phyloP scores from a whole-genome alignment of 805 yeast species.

The Metschnikowia cerradonensis region DNA sequence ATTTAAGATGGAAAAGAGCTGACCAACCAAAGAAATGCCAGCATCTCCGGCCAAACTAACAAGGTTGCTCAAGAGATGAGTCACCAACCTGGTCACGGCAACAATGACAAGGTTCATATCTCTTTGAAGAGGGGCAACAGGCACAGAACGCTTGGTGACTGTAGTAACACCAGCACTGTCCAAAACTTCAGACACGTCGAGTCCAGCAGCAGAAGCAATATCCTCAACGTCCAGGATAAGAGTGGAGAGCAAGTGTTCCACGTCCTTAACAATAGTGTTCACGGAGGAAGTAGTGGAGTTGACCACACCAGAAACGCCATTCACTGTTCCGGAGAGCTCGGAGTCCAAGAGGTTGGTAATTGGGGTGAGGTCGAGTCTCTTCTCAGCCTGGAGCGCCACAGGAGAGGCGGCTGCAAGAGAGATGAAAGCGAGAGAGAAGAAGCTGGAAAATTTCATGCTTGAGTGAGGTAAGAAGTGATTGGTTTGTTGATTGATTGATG shows the following conservation, averaged over 20 bases:
- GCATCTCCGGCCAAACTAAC: slow-evolving; percentile 2
- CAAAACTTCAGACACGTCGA: slow-evolving; percentile 5
- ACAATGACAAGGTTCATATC: neutral
- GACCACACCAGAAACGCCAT: neutral
- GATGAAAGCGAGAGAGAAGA: slow-evolving; percentile 6
- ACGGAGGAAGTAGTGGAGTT: neutral
- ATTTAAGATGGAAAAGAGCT: slow-evolving; percentile 6
- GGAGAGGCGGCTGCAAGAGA: slow-evolving; percentile 13
- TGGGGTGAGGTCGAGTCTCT: neutral
- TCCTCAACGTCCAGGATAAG: slow-evolving; percentile 8
- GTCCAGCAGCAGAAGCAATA: slow-evolving; percentile 10
- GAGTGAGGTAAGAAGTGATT: neutral
- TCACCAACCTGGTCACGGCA: slow-evolving; percentile 3
- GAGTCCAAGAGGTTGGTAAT: neutral
- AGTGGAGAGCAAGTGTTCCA: slow-evolving; percentile 3
- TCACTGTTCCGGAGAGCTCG: neutral
- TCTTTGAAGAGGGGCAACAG: neutral
- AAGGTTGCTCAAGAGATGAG: slow-evolving; percentile 6
- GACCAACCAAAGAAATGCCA: slow-evolving; percentile 6
- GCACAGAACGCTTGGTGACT: neutral
- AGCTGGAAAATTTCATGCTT: slow-evolving; percentile 9
- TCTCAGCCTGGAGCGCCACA: neutral
- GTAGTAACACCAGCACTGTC: neutral
- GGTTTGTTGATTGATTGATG: neutral
- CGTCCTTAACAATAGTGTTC: slow-evolving; percentile 1